Evolutionary conservation across 2,329 filamentous ascomycete genomes (phyloP).

Genomic region (Colletotrichum ledebouriae): DNA sequence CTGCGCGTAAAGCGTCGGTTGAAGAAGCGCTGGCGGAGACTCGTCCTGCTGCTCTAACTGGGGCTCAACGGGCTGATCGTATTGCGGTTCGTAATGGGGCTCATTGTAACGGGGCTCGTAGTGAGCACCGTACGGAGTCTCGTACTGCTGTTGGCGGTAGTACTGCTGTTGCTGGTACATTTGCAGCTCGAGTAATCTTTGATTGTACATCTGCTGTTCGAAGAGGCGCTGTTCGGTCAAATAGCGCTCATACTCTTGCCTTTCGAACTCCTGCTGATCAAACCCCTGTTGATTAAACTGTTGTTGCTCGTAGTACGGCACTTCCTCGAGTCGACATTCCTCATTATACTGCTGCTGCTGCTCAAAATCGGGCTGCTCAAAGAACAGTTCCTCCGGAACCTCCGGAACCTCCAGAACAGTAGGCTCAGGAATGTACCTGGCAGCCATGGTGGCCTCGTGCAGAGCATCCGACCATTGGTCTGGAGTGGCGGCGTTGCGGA

Average conservation of each 20-base stretch:
- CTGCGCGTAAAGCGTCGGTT: background rate
- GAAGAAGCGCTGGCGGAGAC: slow-evolving; percentile 27
- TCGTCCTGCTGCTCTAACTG: slow-evolving; percentile 35
- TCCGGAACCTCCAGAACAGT: background rate
- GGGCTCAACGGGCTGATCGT: slow-evolving; percentile 26
- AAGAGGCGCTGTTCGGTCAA: background rate
- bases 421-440: background rate
- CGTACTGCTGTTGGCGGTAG: slow-evolving; percentile 3
- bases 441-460: slow-evolving; percentile 38
- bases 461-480: slow-evolving; percentile 41
- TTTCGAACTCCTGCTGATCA: slow-evolving; percentile 6
- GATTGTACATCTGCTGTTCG: slow-evolving; percentile 17
- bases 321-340: slow-evolving; percentile 1
- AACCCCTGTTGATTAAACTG: slow-evolving; percentile 11
- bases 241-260: background rate
- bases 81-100: slow-evolving; percentile 41
- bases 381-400: background rate
- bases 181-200: slow-evolving; percentile 9
- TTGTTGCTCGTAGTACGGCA: background rate
- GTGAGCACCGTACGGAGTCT: background rate
- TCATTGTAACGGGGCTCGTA: slow-evolving; percentile 8
- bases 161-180: slow-evolving; percentile 16
- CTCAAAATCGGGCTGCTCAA: slow-evolving; percentile 10
- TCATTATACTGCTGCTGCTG: slow-evolving; percentile 9
- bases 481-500: slow-evolving; percentile 33